Base-by-base conservation (phyloP, 495 filamentous ascomycete genomes). In the Usnea hakonensis region DNA sequence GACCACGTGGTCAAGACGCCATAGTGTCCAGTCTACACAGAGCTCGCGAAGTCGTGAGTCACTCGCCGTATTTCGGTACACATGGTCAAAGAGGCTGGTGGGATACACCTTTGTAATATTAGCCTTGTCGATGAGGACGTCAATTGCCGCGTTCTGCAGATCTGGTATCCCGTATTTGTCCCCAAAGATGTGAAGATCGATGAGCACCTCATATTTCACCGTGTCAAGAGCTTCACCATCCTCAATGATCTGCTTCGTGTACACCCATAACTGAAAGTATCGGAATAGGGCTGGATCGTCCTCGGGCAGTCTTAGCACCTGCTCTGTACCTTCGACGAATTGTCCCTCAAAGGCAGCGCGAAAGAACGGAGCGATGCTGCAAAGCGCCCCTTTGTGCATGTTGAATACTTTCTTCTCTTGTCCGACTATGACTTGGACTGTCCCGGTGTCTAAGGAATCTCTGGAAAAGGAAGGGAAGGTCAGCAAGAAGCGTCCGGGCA, bases 201-300 rank as follows among this genome's bases (percentile, higher is more conserved):
- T 2, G 32, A 50, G 5, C 2, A 36, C 4, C 9, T 26, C 14
- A n/a, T 6, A 37, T 2, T n/a, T 28, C 16, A 44, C 2, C 1
- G 17, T 5, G 19, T 5, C 17, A 23, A 36, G 8, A 28, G 8
- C 10, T 21, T 58, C 32, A 9, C 30, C n/a, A 14, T 30, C 32
- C 21, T 35, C 40, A 3, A 63, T 30, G 1, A 58, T 5, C 0
- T 43, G 17, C 13, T 26, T 23, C 1, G 40, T 26, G 30, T 67
- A 71, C 33, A 71, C 35, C 64, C 63, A 71, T 5, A 64, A 52
- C 33, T 61, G 37, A 30, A 70, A 69, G 2, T 19, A 21, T 26
- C 37, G 13, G 40, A 70, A 64, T 0, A 40, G 30, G 7, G 37
- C 8, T 26, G 48, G 30, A 4, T 59, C 55, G 14, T 67, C 66